Percentiles rank a stretch among this genome's conserved stretches.
These are phyloP conservation scores for Eutrema yunnanense DNA, from an alignment of 345 rosid species.

Conservation along the genomic window DNA sequence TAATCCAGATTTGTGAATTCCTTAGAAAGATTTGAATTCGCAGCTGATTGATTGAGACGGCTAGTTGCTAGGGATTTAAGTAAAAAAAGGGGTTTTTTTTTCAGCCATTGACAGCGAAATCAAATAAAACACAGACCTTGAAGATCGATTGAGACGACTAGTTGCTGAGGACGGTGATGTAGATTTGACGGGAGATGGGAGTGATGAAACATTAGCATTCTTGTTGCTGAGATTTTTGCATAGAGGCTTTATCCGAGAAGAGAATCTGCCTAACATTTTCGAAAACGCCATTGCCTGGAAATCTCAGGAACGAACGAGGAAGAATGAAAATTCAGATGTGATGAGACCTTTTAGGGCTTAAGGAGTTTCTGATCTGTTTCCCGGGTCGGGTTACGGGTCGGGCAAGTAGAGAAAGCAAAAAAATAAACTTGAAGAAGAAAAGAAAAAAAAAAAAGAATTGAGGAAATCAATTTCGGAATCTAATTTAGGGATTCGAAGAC, in stretches of 20 bases:
- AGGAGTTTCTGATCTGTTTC: neutral
- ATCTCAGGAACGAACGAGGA: neutral
- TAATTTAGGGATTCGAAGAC: neutral
- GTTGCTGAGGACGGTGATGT: conserved; percentile 29
- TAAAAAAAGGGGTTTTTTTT: neutral
- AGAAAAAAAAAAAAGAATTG: neutral
- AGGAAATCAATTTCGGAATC: neutral
- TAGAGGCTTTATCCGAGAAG: conserved; percentile 40
- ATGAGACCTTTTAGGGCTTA: neutral
- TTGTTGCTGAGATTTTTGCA: conserved; percentile 30
- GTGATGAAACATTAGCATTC: conserved; percentile 17
- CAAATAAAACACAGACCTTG: neutral
- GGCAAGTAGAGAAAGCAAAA: neutral
- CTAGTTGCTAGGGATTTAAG: too few species aligned
- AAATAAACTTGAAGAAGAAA: neutral
- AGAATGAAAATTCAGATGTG: neutral
- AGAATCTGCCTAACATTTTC: conserved; percentile 25
- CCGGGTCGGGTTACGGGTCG: conserved; percentile 26
- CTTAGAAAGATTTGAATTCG: neutral
- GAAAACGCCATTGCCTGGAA: conserved; percentile 39
- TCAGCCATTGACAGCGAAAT: neutral
- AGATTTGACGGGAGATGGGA: conserved; percentile 29
- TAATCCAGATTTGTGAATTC: neutral
- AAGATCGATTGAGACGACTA: conserved; percentile 38
- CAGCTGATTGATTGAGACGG: neutral